A percentile compares a stretch with the other conserved stretches of the same genome.
phyloP scores from a whole-genome alignment of 805 yeast genomes.

The Peterozyma toletana region DNA sequence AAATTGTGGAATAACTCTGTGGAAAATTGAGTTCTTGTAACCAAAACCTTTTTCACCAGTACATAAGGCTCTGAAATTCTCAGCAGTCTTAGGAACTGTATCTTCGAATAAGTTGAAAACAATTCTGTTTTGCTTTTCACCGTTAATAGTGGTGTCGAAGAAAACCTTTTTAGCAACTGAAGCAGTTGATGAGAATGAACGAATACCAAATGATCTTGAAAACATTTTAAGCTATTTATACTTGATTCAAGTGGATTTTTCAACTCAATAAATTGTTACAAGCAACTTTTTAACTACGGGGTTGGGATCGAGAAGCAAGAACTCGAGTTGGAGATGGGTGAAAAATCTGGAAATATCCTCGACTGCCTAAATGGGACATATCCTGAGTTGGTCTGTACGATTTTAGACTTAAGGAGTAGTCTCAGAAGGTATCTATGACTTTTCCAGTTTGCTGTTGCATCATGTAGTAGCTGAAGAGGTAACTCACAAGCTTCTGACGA shows the following conservation, averaged over 20 bases:
- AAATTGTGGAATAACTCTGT: conserved; percentile 94
- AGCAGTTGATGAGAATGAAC: conserved; percentile 45
- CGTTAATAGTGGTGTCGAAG: conserved; percentile 51
- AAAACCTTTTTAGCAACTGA: conserved; percentile 45
- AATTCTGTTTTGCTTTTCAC: conserved; percentile 35
- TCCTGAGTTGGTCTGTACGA: no score
- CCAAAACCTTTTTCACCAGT: conserved; percentile 96
- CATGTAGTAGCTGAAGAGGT: no score
- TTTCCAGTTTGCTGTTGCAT: no score
- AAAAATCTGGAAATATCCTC: no score
- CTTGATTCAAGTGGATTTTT: background rate
- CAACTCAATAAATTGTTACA: no score
- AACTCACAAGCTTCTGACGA: no score
- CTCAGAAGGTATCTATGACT: no score
- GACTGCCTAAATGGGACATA: no score
- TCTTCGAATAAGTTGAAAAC: conserved; percentile 24
- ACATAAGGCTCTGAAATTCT: conserved; percentile 73
- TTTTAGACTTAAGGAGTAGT: no score
- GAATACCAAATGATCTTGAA: conserved; percentile 21
- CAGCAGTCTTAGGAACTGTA: conserved; percentile 67
- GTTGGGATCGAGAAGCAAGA: background rate
- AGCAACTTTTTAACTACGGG: background rate
- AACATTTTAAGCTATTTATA: conserved; percentile 11
- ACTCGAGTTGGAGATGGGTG: no score
- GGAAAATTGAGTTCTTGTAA: conserved; percentile 81